These are phyloP conservation scores for Podochytrium sp. DNA, from an alignment of 192 early-diverging fungal genomes.

Conservation along the genomic window DNA sequence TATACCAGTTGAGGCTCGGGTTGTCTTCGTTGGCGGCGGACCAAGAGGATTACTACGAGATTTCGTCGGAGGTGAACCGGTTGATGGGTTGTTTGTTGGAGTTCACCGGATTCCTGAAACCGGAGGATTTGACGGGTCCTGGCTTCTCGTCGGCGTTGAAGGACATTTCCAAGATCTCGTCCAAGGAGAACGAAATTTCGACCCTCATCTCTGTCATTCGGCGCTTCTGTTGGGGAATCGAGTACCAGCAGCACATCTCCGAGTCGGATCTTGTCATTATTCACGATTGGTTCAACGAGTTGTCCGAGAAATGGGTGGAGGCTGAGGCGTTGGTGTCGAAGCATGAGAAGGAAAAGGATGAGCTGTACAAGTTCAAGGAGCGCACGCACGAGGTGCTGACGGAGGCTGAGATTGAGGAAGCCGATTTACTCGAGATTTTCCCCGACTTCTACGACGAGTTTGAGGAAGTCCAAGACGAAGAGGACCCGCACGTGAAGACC, in stretches of 20 bases:
- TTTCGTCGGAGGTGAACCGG: not conserved
- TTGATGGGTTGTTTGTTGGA: conserved; percentile 2
- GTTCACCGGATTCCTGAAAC: conserved; percentile 11
- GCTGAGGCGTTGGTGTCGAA: conserved; percentile 56
- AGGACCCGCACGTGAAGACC: conserved; percentile 5
- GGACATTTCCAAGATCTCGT: conserved; percentile 4
- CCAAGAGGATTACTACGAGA: not conserved
- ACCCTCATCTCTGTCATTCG: conserved; percentile 21
- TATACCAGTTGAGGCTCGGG: conserved; percentile 79
- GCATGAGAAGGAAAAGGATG: conserved; percentile 38
- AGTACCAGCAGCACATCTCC: conserved; percentile 11
- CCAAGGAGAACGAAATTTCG: conserved; percentile 11
- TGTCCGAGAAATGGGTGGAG: conserved; percentile 64
- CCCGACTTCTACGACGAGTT: conserved; percentile 74
- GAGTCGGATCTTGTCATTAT: conserved; percentile 42
- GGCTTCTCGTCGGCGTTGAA: not conserved
- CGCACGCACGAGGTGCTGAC: conserved; percentile 42
- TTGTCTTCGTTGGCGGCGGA: conserved; percentile 35
- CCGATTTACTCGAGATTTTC: conserved; percentile 76
- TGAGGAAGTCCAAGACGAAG: conserved; percentile 28
- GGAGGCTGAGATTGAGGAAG: conserved; percentile 71
- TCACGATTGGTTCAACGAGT: conserved; percentile 59
- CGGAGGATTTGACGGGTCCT: not conserved
- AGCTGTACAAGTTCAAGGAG: conserved; percentile 52
- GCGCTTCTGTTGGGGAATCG: conserved; percentile 24